phyloP scores from a whole-genome alignment of 73 alveolate genomes.

The Paramecium primaurelia region DNA sequence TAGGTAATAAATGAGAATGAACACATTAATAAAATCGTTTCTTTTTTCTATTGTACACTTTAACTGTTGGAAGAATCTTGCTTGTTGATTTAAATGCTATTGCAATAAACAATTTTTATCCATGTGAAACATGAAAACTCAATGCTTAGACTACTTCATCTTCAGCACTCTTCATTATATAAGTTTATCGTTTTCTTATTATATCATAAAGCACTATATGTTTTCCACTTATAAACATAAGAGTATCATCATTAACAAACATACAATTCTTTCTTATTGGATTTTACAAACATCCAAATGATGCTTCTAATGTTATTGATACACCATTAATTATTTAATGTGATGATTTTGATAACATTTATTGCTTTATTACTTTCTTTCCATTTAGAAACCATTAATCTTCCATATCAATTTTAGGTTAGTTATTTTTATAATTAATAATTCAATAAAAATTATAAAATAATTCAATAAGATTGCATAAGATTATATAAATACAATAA shows the following conservation, averaged over 20 bases:
- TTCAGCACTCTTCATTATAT: conserved; percentile 52
- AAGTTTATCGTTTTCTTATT: conserved; percentile 31
- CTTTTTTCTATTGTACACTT: conserved; percentile 48
- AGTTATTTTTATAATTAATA: neutral
- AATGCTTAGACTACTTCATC: conserved; percentile 37
- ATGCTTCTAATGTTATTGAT: conserved; percentile 41
- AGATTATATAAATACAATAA: neutral
- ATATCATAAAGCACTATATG: conserved; percentile 54
- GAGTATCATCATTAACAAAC: conserved; percentile 55
- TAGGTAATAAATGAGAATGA: conserved; percentile 35
- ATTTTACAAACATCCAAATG: conserved; percentile 43
- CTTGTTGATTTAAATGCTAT: conserved; percentile 43
- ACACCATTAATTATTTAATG: conserved; percentile 46
- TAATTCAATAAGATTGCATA: neutral
- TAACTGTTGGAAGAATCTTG: conserved; percentile 44
- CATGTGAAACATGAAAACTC: neutral
- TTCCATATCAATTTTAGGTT: neutral
- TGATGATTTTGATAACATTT: conserved; percentile 6
- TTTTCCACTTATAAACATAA: conserved; percentile 43
- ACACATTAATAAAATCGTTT: neutral
- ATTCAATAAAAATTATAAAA: neutral
- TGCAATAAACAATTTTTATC: neutral
- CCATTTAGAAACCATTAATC: conserved; percentile 33
- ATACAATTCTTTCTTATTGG: conserved; percentile 49
- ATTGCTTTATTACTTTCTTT: conserved; percentile 1